Percentiles rank a stretch among this genome's conserved stretches.
phyloP scores from a whole-genome alignment of 208 protist species.

The Trypanosoma scelopori region DNA sequence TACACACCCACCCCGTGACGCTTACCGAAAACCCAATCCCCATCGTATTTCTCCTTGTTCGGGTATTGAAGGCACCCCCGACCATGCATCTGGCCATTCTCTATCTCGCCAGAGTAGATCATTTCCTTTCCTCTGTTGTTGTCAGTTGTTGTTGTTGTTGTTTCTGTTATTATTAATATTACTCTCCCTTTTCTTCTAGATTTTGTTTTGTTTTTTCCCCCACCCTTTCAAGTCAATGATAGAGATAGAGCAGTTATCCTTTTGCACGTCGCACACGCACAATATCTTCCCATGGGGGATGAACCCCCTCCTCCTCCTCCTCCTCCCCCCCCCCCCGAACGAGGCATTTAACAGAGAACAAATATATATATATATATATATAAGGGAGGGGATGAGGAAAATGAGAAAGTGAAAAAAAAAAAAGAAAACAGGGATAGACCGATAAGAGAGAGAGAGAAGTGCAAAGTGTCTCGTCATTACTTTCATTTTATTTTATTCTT shows the following conservation, averaged over 20 bases:
- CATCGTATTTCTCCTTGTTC: slow-evolving; percentile 94
- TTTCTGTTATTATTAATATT: too few species aligned
- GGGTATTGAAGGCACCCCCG: slow-evolving; percentile 93
- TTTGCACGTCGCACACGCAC: neutral
- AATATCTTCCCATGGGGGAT: too few species aligned
- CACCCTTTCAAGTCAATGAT: neutral
- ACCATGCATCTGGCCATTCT: slow-evolving; percentile 96
- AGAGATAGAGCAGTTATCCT: neutral
- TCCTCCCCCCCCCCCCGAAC: too few species aligned
- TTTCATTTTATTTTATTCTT: neutral
- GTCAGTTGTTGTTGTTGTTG: too few species aligned
- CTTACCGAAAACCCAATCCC: slow-evolving; percentile 95
- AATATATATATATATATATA: neutral
- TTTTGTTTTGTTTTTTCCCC: neutral
- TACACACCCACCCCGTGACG: slow-evolving; percentile 92
- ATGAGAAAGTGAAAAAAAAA: slow-evolving; percentile 2
- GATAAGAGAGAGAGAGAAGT: neutral
- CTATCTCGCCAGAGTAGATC: slow-evolving; percentile 96
- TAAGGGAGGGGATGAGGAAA: slow-evolving; percentile 1
- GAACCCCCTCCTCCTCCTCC: too few species aligned
- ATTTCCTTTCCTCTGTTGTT: slow-evolving; percentile 59
- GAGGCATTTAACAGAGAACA: too few species aligned
- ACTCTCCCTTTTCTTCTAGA: slow-evolving; percentile 1
- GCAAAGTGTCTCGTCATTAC: neutral
- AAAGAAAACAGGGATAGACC: neutral